Conservation (phyloP, 805 yeast species). For the Wickerhamomyces silvicola region DNA sequence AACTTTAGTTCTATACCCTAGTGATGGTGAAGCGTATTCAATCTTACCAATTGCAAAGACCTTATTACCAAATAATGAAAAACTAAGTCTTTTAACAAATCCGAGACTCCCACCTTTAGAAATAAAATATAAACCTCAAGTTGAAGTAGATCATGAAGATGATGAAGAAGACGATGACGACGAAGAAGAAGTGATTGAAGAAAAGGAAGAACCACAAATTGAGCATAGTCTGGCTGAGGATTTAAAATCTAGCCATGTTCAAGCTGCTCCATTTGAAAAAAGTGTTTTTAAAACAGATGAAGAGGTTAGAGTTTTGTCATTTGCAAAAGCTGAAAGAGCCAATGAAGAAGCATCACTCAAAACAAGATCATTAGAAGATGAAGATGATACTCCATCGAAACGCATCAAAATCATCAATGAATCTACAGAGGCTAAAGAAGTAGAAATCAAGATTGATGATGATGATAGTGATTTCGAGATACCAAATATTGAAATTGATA, state of each 20-base stretch:
- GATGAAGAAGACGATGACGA: slow-evolving; percentile 15
- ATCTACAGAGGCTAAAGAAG: slow-evolving; percentile 3
- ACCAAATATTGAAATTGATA: slow-evolving; percentile 36
- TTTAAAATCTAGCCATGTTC: slow-evolving; percentile 7
- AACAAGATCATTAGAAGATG: slow-evolving; percentile 16
- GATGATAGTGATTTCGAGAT: slow-evolving; percentile 45
- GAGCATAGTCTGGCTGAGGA: slow-evolving; percentile 13
- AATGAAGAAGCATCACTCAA: slow-evolving; percentile 6
- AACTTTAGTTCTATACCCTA: slow-evolving; percentile 62
- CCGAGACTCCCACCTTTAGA: slow-evolving; percentile 62
- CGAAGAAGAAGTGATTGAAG: slow-evolving; percentile 3
- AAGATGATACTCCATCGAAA: slow-evolving; percentile 20
- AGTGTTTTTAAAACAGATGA: slow-evolving; percentile 19
- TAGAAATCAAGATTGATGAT: slow-evolving; percentile 15
- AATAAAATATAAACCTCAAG: slow-evolving; percentile 16
- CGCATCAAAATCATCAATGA: slow-evolving; percentile 16
- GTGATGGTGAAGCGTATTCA: slow-evolving; percentile 48
- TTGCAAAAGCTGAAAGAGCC: slow-evolving; percentile 10
- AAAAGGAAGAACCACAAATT: slow-evolving; percentile 5
- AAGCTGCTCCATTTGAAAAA: slow-evolving; percentile 2
- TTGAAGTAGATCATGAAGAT: slow-evolving; percentile 25
- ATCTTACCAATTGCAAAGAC: slow-evolving; percentile 64
- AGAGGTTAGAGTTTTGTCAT: slow-evolving; percentile 18
- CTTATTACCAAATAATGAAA: slow-evolving; percentile 41
- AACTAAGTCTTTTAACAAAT: slow-evolving; percentile 55